These are phyloP conservation scores for Hyaloperonospora brassicae DNA, from an alignment of 352 stramenopile species.

Conservation along the genomic window DNA sequence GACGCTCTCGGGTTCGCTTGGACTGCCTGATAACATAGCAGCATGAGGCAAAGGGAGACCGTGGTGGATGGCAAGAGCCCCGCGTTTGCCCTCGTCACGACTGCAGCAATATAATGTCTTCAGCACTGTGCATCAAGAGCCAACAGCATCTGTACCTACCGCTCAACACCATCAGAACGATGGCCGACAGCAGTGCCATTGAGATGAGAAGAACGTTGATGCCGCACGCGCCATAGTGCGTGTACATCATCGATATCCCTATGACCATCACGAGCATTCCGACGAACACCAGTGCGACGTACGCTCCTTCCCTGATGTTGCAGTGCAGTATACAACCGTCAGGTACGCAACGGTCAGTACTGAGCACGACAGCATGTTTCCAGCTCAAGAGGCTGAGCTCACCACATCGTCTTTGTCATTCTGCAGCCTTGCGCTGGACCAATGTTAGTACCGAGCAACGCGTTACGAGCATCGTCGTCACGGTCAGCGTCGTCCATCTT, in stretches of 20 bases:
- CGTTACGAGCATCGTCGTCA: slow-evolving; percentile 44
- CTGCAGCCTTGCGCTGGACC: slow-evolving; percentile 19
- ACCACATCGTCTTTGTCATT: slow-evolving; percentile 22
- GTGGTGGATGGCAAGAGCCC: slow-evolving; percentile 49
- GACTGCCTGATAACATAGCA: slow-evolving; percentile 67
- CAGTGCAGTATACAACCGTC: not conserved
- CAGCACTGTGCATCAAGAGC: slow-evolving; percentile 1
- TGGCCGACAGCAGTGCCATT: slow-evolving; percentile 38
- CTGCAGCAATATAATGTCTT: slow-evolving; percentile 19
- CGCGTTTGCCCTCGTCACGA: slow-evolving; percentile 47
- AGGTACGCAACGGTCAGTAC: not conserved
- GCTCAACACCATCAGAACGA: slow-evolving; percentile 45
- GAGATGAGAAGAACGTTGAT: slow-evolving; percentile 56
- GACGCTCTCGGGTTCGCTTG: slow-evolving; percentile 52
- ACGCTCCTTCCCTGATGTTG: slow-evolving; percentile 42
- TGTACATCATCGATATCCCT: slow-evolving; percentile 48
- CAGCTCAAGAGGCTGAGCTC: not conserved
- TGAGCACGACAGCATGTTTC: not conserved
- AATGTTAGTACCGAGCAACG: slow-evolving; percentile 31
- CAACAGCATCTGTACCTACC: slow-evolving; percentile 21
- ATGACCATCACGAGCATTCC: slow-evolving; percentile 26
- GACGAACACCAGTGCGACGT: slow-evolving; percentile 40
- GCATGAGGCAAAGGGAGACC: slow-evolving; percentile 53
- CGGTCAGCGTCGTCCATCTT: slow-evolving; percentile 59
- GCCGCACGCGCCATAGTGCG: slow-evolving; percentile 39